Evolutionary conservation across 2,329 filamentous ascomycete genomes (phyloP), one percentile per base, ranked within the genome.

Genomic region (Cadophora sp.): DNA sequence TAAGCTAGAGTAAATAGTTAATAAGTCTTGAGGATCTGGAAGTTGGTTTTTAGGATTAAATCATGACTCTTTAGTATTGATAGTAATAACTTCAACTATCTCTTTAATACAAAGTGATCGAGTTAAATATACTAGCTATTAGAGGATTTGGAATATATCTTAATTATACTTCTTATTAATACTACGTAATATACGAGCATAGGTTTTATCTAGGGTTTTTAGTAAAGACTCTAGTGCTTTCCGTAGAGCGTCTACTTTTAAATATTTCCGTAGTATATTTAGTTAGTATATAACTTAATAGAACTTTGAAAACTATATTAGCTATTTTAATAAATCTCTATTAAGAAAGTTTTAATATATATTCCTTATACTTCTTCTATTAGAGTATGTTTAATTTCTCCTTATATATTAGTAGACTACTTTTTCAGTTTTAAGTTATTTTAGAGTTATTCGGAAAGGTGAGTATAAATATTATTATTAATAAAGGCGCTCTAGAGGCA

Each of bases 41-140:
- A 79, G 71, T 59, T 75, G 73, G 55, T 76, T 46, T 24, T 71
- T 56, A 8, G 71, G 67, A 66, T 78, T 66, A 66, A 78, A 79
- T 46, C 55, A 62, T 34, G 68, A 55, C 11, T 51, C 53, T 12
- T 70, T 53, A 4, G 65, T 58, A 53, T 78, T 67, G 2, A 79
- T 75, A 37, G 74, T 76, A 26, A 79, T 65, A 58, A 69, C 71
- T 59, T 79, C 76, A 24, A 74, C 72, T 0, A 76, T 40, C 65
- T 79, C 76, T 19, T 69, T 61, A 19, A 80, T 51, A 14, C 43
- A 55, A n/a, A 79, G 64, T 3, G 75, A 76, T 26, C 72, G 63
- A 51, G 63, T 48, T 9, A 76, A 76, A 65, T 67, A 76, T 6
- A 70, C 60, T 4, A 79, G 68, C 70, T 71, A 78, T 46, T 73